Evolutionary conservation across 495 filamentous ascomycete genomes (phyloP), one percentile per base, ranked within the genome.

Genomic region (Elasticomyces elasticus): DNA sequence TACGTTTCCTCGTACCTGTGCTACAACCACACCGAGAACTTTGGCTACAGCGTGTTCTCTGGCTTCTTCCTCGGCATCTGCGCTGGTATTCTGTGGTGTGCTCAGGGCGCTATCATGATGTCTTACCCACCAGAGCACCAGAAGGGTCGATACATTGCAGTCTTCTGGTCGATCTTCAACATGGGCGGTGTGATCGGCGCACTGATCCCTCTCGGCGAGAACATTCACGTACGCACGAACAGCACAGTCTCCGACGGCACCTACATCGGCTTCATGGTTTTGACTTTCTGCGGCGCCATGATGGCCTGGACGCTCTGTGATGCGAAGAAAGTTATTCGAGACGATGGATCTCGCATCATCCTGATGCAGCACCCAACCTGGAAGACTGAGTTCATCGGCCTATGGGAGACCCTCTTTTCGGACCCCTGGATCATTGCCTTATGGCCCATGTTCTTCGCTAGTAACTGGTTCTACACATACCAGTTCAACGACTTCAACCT

Each of bases 131-230:
- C 76, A 40, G 90, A 95, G 64, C 69, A 77, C 17, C 74, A 80
- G 44, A 96, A 96, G 72, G 90, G 90, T 37, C 79, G 84, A 40
- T 96, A 86, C 64, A 95, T 95, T 64, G 84, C 85, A 37, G 79
- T 81, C 67, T 95, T 96, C 69, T 96, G 90, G 90, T 79, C 86
- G 51, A 95, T 96, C 61, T 97, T 95, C 76, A 97, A 97, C 68
- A 67, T 89, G 28, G 90, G 91, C 56, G 90, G 81, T 62, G 90
- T 95, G 51, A 87, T 95, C 72, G 91, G 91, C 26, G 82, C 82
- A 55, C 74, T 95, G 71, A 40, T 51, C 22, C 86, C 85, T 15
- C 83, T 94, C 24, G 87, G 79, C 19, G 80, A 89, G 66, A 91
- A 90, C 68, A 77, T 90, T 63, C 72, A 90, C 68, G 69, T 71